Conservation (phyloP, 2,329 filamentous ascomycete species). For the Penicillium sp. region DNA sequence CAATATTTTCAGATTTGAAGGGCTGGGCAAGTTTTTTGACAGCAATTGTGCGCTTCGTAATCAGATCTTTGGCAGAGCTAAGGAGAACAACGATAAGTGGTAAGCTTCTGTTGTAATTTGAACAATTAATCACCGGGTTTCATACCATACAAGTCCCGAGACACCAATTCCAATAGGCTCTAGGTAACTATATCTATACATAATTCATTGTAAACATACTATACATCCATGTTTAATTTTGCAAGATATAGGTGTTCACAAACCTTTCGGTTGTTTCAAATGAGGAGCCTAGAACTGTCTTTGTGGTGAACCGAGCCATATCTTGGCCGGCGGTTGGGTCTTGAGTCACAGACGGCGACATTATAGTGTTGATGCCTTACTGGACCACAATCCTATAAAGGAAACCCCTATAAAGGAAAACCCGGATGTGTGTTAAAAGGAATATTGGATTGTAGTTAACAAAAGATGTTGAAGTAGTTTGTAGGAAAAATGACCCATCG, state of each 20-base stretch:
- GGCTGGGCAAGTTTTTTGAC: slow-evolving; percentile 99
- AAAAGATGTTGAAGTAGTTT: not conserved
- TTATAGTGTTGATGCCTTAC: not conserved
- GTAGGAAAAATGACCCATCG: no score
- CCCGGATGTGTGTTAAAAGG: not conserved
- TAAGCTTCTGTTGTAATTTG: not conserved
- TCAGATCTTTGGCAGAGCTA: slow-evolving; percentile 94
- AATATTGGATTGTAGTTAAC: not conserved
- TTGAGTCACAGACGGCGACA: slow-evolving; percentile 1
- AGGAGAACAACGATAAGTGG: not conserved
- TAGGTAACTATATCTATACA: slow-evolving; percentile 82
- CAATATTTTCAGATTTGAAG: slow-evolving; percentile 96
- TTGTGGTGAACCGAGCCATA: slow-evolving; percentile 98
- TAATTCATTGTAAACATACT: not conserved
- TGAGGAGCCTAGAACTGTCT: slow-evolving; percentile 97
- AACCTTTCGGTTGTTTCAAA: slow-evolving; percentile 99
- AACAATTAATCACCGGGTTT: slow-evolving; percentile 4
- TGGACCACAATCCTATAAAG: not conserved
- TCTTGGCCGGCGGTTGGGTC: slow-evolving; percentile 10
- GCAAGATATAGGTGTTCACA: slow-evolving; percentile 25
- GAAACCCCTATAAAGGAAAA: no score
- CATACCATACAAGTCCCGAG: slow-evolving; percentile 95
- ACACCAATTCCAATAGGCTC: slow-evolving; percentile 98
- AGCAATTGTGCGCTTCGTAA: slow-evolving; percentile 91
- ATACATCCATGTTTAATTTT: not conserved